Base-by-base conservation (phyloP, 2,329 filamentous ascomycete species). In the Polychaeton citri region DNA sequence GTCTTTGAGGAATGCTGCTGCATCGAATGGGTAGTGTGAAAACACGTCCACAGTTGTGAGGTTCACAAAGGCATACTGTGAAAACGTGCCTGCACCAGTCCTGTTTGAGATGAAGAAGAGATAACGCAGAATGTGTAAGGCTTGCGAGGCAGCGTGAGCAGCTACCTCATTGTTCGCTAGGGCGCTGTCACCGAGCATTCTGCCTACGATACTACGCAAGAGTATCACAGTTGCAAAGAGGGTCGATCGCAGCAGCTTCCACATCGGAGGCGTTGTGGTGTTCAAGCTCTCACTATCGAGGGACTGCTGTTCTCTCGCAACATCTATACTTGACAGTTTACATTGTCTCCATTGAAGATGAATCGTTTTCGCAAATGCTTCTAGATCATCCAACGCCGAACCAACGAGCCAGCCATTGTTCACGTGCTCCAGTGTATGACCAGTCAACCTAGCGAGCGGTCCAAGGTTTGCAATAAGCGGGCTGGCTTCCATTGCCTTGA, bases 11-110 rank as follows among this genome's bases (percentile, higher is more conserved):
- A 92, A 83, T 15, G 70, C 65, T 41, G 79, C 71, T 3, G 75
- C 70, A 19, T 81, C 70, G 8, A 66, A 62, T 0, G 79, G 71
- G 47, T 83, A 80, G n/a, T 76, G 73, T 6, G 79, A 69, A 4
- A 94, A 69, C 26, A 86, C 76, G 56, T 95, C 87, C 43, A 94
- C 75, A 3, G 85, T 78, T 1, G 82, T 76, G 16, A 92, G 69
- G 49, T 86, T 85, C 18, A 84, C 79, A 52, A 94, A 94, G 2
- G 72, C 76, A 57, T 93, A 88, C 39, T 84, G 81, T 36, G 87
- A 83, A 49, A 92, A 93, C 2, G 75, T 71, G 41, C 72, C 74
- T 38, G 79, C 76, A 15, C 80, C 79, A 37, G 82, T 71, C 26
- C 82, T 72, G 10, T 76, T 78, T 1, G 83, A 84, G 42, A 94